Evolutionary conservation across 106 monocot genomes (phyloP).

Genomic region (Allium cepa): DNA sequence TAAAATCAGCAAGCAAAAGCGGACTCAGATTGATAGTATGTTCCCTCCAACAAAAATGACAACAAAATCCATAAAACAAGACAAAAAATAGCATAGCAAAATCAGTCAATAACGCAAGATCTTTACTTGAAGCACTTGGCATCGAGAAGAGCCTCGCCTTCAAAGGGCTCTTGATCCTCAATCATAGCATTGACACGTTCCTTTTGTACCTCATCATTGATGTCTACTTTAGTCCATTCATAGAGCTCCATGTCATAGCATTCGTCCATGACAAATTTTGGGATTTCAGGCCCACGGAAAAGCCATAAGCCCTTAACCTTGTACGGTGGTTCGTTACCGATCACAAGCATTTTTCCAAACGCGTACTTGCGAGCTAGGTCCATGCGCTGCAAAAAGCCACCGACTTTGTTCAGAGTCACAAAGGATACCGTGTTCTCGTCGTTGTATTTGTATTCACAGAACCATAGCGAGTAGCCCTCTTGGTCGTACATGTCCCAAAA

Average conservation of each 20-base stretch:
- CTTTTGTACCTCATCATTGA: conserved; percentile 50
- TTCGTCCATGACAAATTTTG: conserved; percentile 47
- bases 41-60: too few species aligned
- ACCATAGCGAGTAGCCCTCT: conserved; percentile 62
- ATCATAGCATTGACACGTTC: conserved; percentile 57
- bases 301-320: conserved; percentile 70
- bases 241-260: conserved; percentile 71
- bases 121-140: conserved; percentile 61
- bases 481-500: conserved; percentile 71
- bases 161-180: conserved; percentile 60
- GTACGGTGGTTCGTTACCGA: conserved; percentile 38
- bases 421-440: conserved; percentile 63
- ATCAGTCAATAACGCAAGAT: too few species aligned
- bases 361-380: conserved; percentile 60
- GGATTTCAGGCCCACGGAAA: conserved; percentile 47
- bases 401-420: conserved; percentile 57
- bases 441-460: conserved; percentile 62
- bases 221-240: conserved; percentile 47
- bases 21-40: too few species aligned
- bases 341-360: conserved; percentile 68
- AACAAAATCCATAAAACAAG: too few species aligned
- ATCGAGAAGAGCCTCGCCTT: conserved; percentile 48
- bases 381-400: conserved; percentile 65
- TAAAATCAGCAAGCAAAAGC: too few species aligned
- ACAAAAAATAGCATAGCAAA: too few species aligned